These are phyloP conservation scores for Peniophora sp. DNA, from an alignment of 1,284 basidiomycete genomes.

Conservation along the genomic window DNA sequence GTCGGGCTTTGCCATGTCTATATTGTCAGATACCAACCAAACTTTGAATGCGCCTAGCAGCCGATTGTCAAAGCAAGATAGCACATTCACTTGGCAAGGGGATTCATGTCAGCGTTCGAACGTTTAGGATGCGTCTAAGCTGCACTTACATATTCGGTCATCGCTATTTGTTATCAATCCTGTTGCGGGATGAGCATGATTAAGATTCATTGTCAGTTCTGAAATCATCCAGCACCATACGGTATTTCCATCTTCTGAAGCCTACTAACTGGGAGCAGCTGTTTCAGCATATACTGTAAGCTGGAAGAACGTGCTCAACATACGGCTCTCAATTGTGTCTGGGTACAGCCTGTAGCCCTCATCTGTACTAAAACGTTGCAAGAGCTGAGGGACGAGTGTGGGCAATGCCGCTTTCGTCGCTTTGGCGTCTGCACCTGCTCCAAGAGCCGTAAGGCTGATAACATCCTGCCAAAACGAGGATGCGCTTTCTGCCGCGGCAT, in stretches of 20 bases:
- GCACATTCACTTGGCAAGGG: no score
- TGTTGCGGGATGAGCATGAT: no score
- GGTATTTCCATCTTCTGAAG: no score
- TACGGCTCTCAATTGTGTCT: conserved; percentile 55
- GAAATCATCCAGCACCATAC: no score
- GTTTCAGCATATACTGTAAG: background rate
- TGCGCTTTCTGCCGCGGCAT: conserved; percentile 31
- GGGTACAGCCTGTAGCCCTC: conserved; percentile 65
- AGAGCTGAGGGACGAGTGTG: conserved; percentile 46
- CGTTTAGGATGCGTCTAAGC: no score
- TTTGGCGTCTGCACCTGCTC: conserved; percentile 54
- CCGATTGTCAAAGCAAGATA: no score
- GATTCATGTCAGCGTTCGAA: no score
- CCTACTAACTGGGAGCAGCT: conserved; percentile 15
- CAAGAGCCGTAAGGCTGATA: conserved; percentile 60
- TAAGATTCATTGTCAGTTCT: no score
- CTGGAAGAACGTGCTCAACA: conserved; percentile 18
- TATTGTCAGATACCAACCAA: no score
- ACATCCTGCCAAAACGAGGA: conserved; percentile 66
- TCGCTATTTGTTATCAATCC: no score
- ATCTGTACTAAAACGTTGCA: conserved; percentile 57
- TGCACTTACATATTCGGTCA: no score
- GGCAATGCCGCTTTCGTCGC: conserved; percentile 43
- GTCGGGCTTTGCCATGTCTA: conserved; percentile 45
- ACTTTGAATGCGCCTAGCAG: no score